Percentiles rank a stretch among this genome's conserved stretches.
These are phyloP conservation scores for Suillus sp. DNA, from an alignment of 768 basidiomycete species.

Conservation along the genomic window DNA sequence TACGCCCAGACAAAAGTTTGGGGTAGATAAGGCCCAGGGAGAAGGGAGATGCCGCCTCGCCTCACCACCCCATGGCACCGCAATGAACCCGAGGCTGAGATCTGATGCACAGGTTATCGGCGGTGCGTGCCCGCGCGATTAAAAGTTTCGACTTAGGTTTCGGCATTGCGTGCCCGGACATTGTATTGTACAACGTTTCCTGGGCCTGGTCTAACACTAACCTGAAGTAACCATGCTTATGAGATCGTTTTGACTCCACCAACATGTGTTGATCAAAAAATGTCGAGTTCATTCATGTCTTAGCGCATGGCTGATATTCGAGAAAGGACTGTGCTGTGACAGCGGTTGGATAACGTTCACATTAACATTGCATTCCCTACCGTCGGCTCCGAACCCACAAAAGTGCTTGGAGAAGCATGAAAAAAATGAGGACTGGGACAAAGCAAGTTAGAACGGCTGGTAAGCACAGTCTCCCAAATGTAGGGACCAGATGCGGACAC, in stretches of 20 bases:
- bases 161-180: neutral
- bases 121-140: neutral
- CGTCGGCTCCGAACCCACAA: neutral
- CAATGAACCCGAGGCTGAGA: neutral
- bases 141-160: neutral
- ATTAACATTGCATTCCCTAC: neutral
- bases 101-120: neutral
- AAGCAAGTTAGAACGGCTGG: neutral
- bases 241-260: neutral
- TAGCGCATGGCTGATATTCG: neutral
- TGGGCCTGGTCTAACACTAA: neutral
- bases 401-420: neutral
- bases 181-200: neutral
- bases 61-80: conserved; percentile 1
- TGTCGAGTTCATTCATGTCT: neutral
- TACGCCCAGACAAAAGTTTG: neutral
- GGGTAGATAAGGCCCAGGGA: conserved; percentile 1
- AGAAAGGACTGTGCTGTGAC: neutral
- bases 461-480: neutral
- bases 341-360: neutral
- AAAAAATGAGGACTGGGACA: neutral
- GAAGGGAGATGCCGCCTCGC: neutral
- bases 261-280: neutral
- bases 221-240: neutral
- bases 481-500: neutral